Percentiles rank a stretch among this genome's conserved stretches.
Evolutionary conservation across 768 basidiomycete genomes (phyloP).

Genomic region (Boletus subcaerulescens): DNA sequence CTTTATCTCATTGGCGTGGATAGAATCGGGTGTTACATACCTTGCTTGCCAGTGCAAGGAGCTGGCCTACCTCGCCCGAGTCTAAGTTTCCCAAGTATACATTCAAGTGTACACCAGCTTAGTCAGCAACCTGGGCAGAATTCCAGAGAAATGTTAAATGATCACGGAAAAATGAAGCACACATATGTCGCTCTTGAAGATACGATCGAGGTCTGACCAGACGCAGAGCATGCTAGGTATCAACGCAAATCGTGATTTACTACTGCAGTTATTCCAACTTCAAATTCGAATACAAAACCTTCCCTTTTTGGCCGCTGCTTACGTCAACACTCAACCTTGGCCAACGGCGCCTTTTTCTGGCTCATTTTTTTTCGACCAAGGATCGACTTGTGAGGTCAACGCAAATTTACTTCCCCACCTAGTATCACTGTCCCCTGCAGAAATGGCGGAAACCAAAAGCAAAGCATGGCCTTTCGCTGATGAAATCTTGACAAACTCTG

Average conservation of each 20-base stretch:
- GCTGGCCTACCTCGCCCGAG: not conserved
- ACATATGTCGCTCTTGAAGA: too few relatives aligned
- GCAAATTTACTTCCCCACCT: slow-evolving; percentile 1
- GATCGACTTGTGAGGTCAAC: slow-evolving; percentile 85
- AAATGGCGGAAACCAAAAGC: slow-evolving; percentile 65
- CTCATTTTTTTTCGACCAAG: slow-evolving; percentile 59
- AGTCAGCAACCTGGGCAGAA: not conserved
- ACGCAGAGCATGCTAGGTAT: too few relatives aligned
- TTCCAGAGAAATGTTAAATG: too few relatives aligned
- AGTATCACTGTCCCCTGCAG: slow-evolving; percentile 1
- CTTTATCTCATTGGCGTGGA: not conserved
- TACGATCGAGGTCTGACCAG: too few relatives aligned
- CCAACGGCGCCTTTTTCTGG: not conserved
- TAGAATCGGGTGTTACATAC: not conserved
- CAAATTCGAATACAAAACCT: too few relatives aligned
- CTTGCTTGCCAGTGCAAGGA: not conserved
- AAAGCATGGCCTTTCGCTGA: slow-evolving; percentile 91
- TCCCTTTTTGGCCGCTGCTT: slow-evolving; percentile 3
- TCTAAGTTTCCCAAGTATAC: too few relatives aligned
- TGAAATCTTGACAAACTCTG: slow-evolving; percentile 86
- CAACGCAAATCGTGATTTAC: too few relatives aligned
- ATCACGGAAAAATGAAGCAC: too few relatives aligned
- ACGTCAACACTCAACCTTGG: slow-evolving; percentile 7
- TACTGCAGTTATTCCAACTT: not conserved
- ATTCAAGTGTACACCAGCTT: not conserved